A percentile compares a stretch with the other conserved stretches of the same genome.
These are phyloP conservation scores for Lolium multiflorum DNA, from an alignment of 176 grass and related monocot genomes.

Conservation along the genomic window DNA sequence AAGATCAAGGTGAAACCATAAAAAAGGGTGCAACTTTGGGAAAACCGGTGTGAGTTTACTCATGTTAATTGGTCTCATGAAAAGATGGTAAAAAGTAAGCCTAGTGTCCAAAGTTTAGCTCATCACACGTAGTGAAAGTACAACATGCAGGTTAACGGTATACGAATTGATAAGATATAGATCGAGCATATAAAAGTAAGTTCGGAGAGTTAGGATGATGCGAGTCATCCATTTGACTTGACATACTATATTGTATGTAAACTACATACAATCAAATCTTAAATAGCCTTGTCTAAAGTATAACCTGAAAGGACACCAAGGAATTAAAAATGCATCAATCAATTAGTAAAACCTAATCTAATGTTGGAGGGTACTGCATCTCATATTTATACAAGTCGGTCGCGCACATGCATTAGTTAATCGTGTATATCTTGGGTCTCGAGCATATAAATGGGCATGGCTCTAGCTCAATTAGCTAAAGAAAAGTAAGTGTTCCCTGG, in stretches of 20 bases:
- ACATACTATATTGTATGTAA: slow-evolving; percentile 51
- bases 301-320: slow-evolving; percentile 39
- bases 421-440: neutral
- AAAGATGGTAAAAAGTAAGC: slow-evolving; percentile 64
- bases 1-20: slow-evolving; percentile 43
- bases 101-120: slow-evolving; percentile 56
- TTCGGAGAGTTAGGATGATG: slow-evolving; percentile 30
- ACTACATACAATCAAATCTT: slow-evolving; percentile 49
- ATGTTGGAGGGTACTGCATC: slow-evolving; percentile 12
- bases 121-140: slow-evolving; percentile 54
- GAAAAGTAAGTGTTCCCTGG: neutral
- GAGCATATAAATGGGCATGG: neutral
- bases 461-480: neutral
- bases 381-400: neutral
- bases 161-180: slow-evolving; percentile 41
- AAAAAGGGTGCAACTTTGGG: slow-evolving; percentile 41
- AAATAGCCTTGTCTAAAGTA: slow-evolving; percentile 44
- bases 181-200: slow-evolving; percentile 51
- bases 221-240: slow-evolving; percentile 62
- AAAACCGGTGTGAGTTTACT: slow-evolving; percentile 44
- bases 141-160: slow-evolving; percentile 49
- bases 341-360: slow-evolving; percentile 32
- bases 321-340: slow-evolving; percentile 48
- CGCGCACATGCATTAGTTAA: slow-evolving; percentile 7
- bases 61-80: slow-evolving; percentile 49